Conservation (phyloP, 176 grass and related monocot species). For the Triticum urartu region DNA sequence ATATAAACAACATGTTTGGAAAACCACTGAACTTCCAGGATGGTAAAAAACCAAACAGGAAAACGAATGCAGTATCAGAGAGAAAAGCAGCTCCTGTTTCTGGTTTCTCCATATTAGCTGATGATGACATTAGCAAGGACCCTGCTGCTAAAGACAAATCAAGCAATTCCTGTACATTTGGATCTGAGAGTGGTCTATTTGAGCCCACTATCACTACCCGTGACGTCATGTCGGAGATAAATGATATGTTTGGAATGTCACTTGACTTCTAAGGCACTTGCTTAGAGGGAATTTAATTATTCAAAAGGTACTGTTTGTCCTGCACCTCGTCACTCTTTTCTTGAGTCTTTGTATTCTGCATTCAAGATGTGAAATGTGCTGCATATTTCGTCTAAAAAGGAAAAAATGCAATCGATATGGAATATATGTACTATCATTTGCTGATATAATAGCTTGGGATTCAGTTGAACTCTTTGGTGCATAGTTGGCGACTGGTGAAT, state of each 20-base stretch:
- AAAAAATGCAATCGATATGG: background rate
- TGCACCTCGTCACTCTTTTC: background rate
- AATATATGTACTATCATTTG: background rate
- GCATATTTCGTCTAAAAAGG: background rate
- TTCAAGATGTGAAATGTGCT: conserved; percentile 14
- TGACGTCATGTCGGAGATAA: conserved; percentile 83
- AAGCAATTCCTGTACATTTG: conserved; percentile 40
- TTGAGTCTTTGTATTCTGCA: background rate
- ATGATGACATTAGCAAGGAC: conserved; percentile 53
- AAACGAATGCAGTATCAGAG: conserved; percentile 31
- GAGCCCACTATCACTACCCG: conserved; percentile 85
- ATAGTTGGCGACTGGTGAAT: conserved; percentile 7
- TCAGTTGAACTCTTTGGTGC: conserved; percentile 1
- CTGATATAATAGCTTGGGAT: conserved; percentile 5
- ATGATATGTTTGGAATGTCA: conserved; percentile 81
- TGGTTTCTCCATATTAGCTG: conserved; percentile 71
- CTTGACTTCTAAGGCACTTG: conserved; percentile 56
- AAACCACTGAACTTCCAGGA: conserved; percentile 69
- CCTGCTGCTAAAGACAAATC: conserved; percentile 10
- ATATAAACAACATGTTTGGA: conserved; percentile 93
- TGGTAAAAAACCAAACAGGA: conserved; percentile 43
- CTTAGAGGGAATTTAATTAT: conserved; percentile 13
- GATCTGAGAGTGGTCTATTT: conserved; percentile 52
- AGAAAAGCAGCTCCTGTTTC: conserved; percentile 35
- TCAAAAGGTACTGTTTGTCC: background rate